These are phyloP conservation scores for Benincasa hispida DNA, from an alignment of 306 rosid genomes.

Conservation along the genomic window DNA sequence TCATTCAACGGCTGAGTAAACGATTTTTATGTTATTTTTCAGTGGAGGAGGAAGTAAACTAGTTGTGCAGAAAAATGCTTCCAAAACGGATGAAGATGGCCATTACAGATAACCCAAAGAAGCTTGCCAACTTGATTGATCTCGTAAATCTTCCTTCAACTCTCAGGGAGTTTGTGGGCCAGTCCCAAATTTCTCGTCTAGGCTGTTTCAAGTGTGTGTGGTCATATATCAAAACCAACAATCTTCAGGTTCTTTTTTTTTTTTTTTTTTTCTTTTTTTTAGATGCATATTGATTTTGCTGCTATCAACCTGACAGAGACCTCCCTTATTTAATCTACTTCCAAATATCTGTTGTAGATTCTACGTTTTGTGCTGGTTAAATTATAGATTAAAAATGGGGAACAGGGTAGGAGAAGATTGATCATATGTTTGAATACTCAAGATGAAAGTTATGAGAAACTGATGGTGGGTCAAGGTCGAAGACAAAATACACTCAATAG, in stretches of 20 bases:
- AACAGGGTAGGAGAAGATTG: background rate
- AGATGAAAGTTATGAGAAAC: background rate
- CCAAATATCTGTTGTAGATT: background rate
- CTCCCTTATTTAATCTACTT: background rate
- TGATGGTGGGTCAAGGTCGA: background rate
- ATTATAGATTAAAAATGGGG: background rate
- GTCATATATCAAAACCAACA: conserved; percentile 80
- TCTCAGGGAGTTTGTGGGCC: conserved; percentile 68
- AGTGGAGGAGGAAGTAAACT: background rate
- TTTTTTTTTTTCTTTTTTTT: background rate
- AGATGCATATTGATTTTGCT: background rate
- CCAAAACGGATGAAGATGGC: conserved; percentile 48
- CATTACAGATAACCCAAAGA: conserved; percentile 73
- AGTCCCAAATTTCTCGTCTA: conserved; percentile 75
- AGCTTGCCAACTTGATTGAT: conserved; percentile 78
- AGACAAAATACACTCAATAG: background rate
- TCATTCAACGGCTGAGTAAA: background rate
- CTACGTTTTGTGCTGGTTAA: background rate
- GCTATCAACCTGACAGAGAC: background rate
- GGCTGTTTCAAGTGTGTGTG: conserved; percentile 66
- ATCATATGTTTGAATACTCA: background rate
- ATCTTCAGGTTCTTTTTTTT: conserved; percentile 52
- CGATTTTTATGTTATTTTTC: background rate
- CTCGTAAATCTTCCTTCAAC: conserved; percentile 71
- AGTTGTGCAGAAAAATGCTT: conserved; percentile 32